Evolutionary conservation across 83 land plant species (phyloP), one percentile per base, ranked within the genome.

Genomic region (Diphasiastrum complanatum): DNA sequence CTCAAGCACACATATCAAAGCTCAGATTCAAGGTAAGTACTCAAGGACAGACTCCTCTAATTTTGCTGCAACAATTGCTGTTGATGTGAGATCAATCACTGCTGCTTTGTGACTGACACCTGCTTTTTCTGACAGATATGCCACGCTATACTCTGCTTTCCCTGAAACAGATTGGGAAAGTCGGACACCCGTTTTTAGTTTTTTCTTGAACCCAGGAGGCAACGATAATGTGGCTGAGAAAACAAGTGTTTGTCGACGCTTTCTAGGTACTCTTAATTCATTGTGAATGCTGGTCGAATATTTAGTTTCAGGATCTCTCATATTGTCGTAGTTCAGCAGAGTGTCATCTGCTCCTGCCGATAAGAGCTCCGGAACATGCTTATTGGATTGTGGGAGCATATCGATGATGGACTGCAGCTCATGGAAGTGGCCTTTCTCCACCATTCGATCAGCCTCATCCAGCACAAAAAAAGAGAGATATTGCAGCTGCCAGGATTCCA

Each of bases 391-490:
- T 23, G 98, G 98, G 61, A 95, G 86, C 85, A 86, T 74, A 57
- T 83, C 95, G 61, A 95, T 86, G 45, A 95, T 95, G 11, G 97
- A 89, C 56, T 89, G 92, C 29, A 95, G 78, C 66, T 95, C 99
- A 47, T 73, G 85, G 57, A 95, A 95, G 63, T 95, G 99, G 5
- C 99, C 99, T 70, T 57, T 79, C 74, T 95, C 96, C 20, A 95
- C 69, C 99, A 95, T 95, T 11, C 99, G 79, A 74, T 95, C 99
- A 74, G 99, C 99, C 71, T 95, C 99, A 73, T 95, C 99, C 78
- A 95, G 82, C 51, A 89, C 91, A 78, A 95, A 89, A 66, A 95
- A 95, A 14, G 99, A 95, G 50, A 95, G 56, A 0, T 77, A 80
- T 16, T 87, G 77, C 41, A 95, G 65, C 99, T 95, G 89, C 78